Evolutionary conservation across 169 alveolate species (phyloP).

Genomic region (Plasmodium blacklocki): DNA sequence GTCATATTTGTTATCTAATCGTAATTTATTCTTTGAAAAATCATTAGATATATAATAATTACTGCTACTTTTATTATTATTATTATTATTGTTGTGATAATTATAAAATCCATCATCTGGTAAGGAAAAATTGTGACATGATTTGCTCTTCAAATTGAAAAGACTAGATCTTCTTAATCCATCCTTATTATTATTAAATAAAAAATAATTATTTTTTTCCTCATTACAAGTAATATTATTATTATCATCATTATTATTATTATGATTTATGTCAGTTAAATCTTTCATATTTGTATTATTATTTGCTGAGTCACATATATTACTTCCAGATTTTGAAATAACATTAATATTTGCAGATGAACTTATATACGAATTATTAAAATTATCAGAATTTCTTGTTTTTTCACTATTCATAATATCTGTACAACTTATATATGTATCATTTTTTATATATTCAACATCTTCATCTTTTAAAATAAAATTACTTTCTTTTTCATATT

Average conservation of each 20-base stretch:
- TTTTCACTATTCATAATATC: conserved; percentile 49
- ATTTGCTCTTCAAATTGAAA: too few relatives aligned
- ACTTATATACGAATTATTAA: neutral
- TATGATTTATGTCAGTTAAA: neutral
- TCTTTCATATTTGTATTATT: neutral
- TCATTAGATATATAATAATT: too few relatives aligned
- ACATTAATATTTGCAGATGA: neutral
- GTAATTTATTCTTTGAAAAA: neutral
- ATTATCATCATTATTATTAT: neutral
- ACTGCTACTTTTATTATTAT: neutral
- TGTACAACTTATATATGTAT: conserved; percentile 23
- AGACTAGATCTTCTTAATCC: too few relatives aligned
- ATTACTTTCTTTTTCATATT: conserved; percentile 8
- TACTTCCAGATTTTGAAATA: neutral
- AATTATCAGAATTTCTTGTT: conserved; percentile 21
- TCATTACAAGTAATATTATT: too few relatives aligned
- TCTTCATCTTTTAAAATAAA: conserved; percentile 3
- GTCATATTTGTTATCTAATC: conserved; percentile 18
- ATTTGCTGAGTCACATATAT: neutral
- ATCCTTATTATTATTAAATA: too few relatives aligned
- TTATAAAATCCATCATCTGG: neutral
- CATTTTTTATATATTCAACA: conserved; percentile 34
- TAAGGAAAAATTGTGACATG: too few relatives aligned
- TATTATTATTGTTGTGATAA: neutral
- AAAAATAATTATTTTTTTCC: too few relatives aligned